Base-by-base conservation (phyloP, 2,329 filamentous ascomycete genomes). In the Onygena corvina region DNA sequence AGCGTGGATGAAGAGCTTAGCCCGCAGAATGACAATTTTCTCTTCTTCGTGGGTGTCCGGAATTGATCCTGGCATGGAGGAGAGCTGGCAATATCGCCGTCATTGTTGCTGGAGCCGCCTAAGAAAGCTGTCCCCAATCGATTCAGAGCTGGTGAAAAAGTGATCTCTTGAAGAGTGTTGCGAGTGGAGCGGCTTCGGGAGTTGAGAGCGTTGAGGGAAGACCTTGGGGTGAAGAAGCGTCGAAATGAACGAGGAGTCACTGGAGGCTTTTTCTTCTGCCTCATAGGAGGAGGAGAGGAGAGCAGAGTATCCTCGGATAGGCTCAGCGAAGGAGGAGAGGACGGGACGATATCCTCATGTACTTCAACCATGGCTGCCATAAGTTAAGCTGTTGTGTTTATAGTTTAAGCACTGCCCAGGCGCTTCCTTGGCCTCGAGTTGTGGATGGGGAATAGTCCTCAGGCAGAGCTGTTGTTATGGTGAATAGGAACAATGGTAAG, bases 221-320 rank as follows among this genome's bases (percentile, higher is more conserved):
- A 69, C 23, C 69, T 64, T 30, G 71, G 71, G n/a, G 71, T 73
- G 53, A 74, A 74, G 55, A 74, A 74, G 30, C 67, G 64, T 48
- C 64, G 67, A 52, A 74, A 74, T n/a, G 71, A 70, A 45, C 71
- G 66, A n/a, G 71, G 71, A 9, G 71, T 74, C 29, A 74, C 66
- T 23, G 71, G 67, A 38, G 71, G 71, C 46, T 66, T 67, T 53
- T 69, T 71, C 58, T 64, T 65, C 47, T 60, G 62, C 56, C 67
- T 67, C 51, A 67, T 61, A 25, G 66, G 67, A 40, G 67, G 67
- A 49, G 67, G 67, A 53, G 67, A 69, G 36, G 67, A 68, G 34
- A 67, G 66, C 51, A 67, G 57, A 38, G 66, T 62, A 49, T 64
- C 36, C 11, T 48, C 27, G 3, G 51, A 52, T 12, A 47, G 50